Evolutionary conservation across 2,329 filamentous ascomycete species (phyloP).

Genomic region (Colletotrichum sp.): DNA sequence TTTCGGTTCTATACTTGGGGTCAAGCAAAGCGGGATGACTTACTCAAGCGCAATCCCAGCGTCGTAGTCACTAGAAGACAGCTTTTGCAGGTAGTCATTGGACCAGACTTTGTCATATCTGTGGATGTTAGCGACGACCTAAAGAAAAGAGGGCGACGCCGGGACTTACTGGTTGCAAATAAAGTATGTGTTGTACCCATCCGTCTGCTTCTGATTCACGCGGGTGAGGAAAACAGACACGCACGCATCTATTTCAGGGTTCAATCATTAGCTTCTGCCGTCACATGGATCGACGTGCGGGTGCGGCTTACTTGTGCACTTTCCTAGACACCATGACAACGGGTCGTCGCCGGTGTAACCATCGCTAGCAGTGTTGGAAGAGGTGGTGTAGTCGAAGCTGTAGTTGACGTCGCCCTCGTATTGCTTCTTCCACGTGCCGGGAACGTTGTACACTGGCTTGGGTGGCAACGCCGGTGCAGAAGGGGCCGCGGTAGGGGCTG

Average conservation of each 20-base stretch:
- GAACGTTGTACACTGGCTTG: neutral
- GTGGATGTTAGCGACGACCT: neutral
- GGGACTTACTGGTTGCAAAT: neutral
- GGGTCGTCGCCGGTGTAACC: neutral
- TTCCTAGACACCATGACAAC: neutral
- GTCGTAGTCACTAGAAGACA: neutral
- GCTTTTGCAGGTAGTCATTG: neutral
- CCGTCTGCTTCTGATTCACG: neutral
- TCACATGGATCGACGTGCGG: rapidly evolving
- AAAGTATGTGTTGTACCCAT: neutral
- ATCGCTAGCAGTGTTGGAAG: neutral
- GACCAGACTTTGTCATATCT: neutral
- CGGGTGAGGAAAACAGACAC: neutral
- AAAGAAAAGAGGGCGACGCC: rapidly evolving
- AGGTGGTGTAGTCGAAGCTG: neutral
- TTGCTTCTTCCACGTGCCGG: neutral
- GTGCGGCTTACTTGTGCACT: neutral
- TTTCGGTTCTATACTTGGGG: neutral
- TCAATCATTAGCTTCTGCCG: neutral
- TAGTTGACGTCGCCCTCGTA: neutral
- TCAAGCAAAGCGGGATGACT: too few species aligned
- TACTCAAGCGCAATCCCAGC: neutral
- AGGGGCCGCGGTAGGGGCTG: neutral
- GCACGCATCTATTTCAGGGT: neutral
- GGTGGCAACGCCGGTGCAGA: neutral